Percentiles rank a stretch among this genome's conserved stretches.
Conservation (phyloP, 2,329 filamentous ascomycete genomes). For the Colletotrichum cereale region DNA sequence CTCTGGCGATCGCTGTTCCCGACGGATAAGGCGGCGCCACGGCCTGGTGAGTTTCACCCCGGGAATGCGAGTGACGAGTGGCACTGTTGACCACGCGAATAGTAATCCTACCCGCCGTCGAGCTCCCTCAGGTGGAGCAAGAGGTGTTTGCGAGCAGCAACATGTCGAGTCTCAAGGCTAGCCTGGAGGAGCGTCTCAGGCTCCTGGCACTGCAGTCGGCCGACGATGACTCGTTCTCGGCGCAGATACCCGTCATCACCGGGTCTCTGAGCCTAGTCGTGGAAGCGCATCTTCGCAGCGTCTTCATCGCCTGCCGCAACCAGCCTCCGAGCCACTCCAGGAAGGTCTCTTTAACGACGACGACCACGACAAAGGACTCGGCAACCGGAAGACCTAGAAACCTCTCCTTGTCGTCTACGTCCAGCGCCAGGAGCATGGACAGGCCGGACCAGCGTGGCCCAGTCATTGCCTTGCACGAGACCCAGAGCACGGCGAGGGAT, state of each 20-base stretch:
- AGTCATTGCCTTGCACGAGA: neutral
- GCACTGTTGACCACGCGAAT: neutral
- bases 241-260: conserved; percentile 36
- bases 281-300: conserved; percentile 33
- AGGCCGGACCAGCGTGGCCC: neutral
- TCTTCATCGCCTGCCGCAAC: conserved; percentile 33
- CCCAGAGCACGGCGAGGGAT: neutral
- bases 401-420: conserved; percentile 10
- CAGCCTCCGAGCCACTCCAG: neutral
- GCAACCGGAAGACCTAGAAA: conserved; percentile 8
- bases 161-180: conserved; percentile 31
- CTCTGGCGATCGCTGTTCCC: conserved; percentile 32
- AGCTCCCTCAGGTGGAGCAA: conserved; percentile 35
- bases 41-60: conserved; percentile 22
- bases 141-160: conserved; percentile 33
- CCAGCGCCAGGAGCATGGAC: conserved; percentile 12
- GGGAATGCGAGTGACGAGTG: fast-evolving
- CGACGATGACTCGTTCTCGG: conserved; percentile 20
- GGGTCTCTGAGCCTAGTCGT: conserved; percentile 28
- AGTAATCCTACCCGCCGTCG: conserved; percentile 28
- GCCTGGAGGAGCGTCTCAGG: conserved; percentile 33
- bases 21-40: conserved; percentile 10
- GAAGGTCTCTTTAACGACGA: neutral
- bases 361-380: neutral
- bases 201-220: conserved; percentile 30